Evolutionary conservation across 176 grass and related monocot species (phyloP).

Genomic region (Carex parvula): DNA sequence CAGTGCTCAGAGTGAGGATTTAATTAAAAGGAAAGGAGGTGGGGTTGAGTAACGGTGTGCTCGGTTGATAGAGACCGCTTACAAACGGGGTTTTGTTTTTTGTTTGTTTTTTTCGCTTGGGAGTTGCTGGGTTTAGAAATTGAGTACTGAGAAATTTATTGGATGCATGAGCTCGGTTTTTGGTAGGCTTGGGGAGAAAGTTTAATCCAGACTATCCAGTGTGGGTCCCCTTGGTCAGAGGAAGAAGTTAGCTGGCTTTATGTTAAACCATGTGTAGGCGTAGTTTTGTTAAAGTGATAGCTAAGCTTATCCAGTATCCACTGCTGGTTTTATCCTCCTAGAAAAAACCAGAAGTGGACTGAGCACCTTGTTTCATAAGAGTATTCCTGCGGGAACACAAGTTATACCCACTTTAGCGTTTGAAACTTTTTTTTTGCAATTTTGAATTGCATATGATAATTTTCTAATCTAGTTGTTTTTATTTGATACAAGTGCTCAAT

Average conservation of each 20-base stretch:
- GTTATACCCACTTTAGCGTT: not conserved
- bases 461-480: no score
- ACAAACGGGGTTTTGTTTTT: not conserved
- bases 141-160: not conserved
- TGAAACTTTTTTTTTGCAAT: no score
- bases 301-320: conserved; percentile 1
- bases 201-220: no score
- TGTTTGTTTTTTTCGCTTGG: not conserved
- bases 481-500: no score
- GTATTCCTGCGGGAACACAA: not conserved
- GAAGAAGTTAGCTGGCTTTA: no score
- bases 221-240: not conserved
- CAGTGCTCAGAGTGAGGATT: not conserved
- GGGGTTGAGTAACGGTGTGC: conserved; percentile 13
- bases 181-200: not conserved
- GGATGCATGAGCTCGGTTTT: not conserved
- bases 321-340: not conserved
- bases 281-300: not conserved
- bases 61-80: conserved; percentile 24
- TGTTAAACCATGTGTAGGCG: not conserved
- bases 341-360: conserved; percentile 3
- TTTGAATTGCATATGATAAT: no score
- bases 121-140: not conserved
- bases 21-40: not conserved
- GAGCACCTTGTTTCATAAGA: not conserved